Evolutionary conservation across 192 early-diverging fungal genomes (phyloP), one percentile per base, ranked within the genome.

Genomic region (Mortierella hygrophila): DNA sequence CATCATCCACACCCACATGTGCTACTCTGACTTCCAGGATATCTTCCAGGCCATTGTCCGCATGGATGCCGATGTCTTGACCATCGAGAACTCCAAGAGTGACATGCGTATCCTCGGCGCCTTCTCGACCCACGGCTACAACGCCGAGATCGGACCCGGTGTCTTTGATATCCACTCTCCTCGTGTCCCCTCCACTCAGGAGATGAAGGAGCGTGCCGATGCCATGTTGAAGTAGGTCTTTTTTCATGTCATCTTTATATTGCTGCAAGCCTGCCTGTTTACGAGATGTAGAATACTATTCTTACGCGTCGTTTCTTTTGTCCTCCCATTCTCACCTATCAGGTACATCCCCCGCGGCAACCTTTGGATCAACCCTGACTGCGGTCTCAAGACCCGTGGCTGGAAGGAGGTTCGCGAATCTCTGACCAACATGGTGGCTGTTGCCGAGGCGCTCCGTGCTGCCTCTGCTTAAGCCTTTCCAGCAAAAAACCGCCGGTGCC

Each of bases 11-110:
- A 95, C 95, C 70, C 98, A 99, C 91, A 97, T 99, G 94, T 99
- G 98, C 92, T 99, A 99, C 94, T 95, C 94, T 89, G 98, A 99
- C 90, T 99, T 99, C 89, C 96, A 99, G 90, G 98, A 98, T 91
- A 99, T 99, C 88, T 97, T 99, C 91, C 93, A 94, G 60, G 94
- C 97, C 41, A 99, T 99, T 90, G 90, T 94, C 82, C 92, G 91
- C 88, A 90, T 99, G 75, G 98, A 99, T 92, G 97, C 95, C 74
- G 98, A 99, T 91, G 97, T 97, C 70, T 95, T 99, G 85, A 98
- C 98, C 52, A 99, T 99, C 87, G 98, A 99, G 89, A 98, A 97
- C 92, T 96, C 97, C 85, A 98, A 98, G 91, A 98, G 97, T 49
- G 98, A 99, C 89, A 93, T 97, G 87, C 98, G 98, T 92, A 95